Evolutionary conservation across 2,329 filamentous ascomycete genomes (phyloP).

Genomic region (Aureobasidium namibiae): DNA sequence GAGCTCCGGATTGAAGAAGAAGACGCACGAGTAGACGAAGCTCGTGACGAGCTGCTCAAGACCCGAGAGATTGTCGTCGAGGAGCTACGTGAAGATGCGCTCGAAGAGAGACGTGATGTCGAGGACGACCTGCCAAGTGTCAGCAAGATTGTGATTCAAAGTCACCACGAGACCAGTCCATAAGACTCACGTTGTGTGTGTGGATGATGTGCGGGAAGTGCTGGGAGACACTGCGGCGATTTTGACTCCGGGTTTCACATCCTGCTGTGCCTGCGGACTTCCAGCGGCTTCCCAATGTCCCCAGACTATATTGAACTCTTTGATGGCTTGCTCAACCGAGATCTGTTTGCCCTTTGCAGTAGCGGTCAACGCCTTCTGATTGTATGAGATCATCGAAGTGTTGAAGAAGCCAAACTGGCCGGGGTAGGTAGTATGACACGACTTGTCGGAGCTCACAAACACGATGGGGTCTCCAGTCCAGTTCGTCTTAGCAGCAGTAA

Average conservation of each 20-base stretch:
- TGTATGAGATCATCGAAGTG: neutral
- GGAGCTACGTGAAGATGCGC: neutral
- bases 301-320: neutral
- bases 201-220: neutral
- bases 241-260: neutral
- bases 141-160: too few species aligned
- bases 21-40: neutral
- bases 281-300: neutral
- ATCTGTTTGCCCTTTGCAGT: neutral
- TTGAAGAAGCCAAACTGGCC: neutral
- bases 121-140: neutral
- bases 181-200: neutral
- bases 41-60: neutral
- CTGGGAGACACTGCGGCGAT: neutral
- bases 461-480: neutral
- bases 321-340: neutral
- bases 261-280: neutral
- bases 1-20: neutral
- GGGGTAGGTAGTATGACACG: neutral
- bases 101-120: neutral
- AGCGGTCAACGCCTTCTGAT: neutral
- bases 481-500: neutral
- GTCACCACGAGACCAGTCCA: too few species aligned
- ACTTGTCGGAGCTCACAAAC: neutral
- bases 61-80: neutral